Evolutionary conservation across 345 rosid genomes (phyloP), one percentile per base, ranked within the genome.

Genomic region (Nephelium lappaceum): DNA sequence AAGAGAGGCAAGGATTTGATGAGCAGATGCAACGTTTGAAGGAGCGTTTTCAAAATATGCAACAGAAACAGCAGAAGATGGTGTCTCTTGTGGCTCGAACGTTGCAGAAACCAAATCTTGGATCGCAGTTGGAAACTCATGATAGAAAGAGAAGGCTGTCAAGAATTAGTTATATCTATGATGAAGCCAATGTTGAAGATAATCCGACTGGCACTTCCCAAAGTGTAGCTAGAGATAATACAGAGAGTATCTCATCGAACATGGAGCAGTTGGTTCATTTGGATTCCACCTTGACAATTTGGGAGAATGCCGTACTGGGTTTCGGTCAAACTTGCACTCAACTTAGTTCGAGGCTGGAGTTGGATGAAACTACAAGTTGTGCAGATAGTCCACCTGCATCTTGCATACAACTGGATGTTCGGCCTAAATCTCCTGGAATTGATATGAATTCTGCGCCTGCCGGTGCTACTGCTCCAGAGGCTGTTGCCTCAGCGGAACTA

Each of bases 381-480:
- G 89, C 86, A 24, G 92, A 92, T 72, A 92, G 94, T 81, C 90
- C 92, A 53, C 85, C 82, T 57, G 77, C 83, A 84, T 85, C 97
- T 31, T 82, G 91, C 74, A 53, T 85, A 24, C 95, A 89, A 63
- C 83, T 89, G 38, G 95, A 90, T 53, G 73, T 69, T 15, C 77
- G 81, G 72, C 86, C 92, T 0, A 88, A 84, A 77, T 87, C 97
- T 16, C 91, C 95, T 36, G 80, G 86, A 66, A 92, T 95, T 47
- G 98, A 95, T 87, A 95, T 95, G 98, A 93, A 95, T 73, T 85
- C 89, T 12, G 95, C 88, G 84, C 98, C 94, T 18, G 76, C 79
- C 57, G 42, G 18, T 1, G 57, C 81, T 70, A 76, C 47, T 78
- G 78, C 74, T 64, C 55, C 82, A 0, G 95, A 85, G 68, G 83